Conservation (phyloP, 257 asterid genomes). For the Petrea volubilis region DNA sequence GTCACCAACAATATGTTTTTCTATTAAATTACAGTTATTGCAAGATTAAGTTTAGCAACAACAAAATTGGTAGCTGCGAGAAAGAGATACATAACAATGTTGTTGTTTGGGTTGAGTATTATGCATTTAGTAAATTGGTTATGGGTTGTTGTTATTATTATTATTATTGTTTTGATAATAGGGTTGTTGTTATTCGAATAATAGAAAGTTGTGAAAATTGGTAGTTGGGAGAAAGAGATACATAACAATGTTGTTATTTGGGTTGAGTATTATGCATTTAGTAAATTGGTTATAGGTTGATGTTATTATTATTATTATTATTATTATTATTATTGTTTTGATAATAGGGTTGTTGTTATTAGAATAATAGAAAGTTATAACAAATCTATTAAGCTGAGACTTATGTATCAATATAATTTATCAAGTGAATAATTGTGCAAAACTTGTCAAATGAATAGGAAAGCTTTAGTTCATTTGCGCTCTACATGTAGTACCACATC, state of each 20-base stretch:
- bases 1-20: too few relatives aligned
- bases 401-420: not conserved
- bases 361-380: not conserved
- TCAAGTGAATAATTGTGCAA: slow-evolving; percentile 12
- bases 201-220: not conserved
- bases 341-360: not conserved
- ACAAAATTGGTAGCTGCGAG: slow-evolving; percentile 4
- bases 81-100: not conserved
- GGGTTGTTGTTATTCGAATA: not conserved
- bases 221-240: slow-evolving; percentile 3
- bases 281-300: slow-evolving; percentile 15
- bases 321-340: too few relatives aligned
- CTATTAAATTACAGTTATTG: not conserved
- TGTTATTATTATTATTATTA: too few relatives aligned
- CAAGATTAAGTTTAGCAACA: not conserved
- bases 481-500: too few relatives aligned
- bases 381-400: not conserved
- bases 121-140: slow-evolving; percentile 8
- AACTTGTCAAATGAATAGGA: slow-evolving; percentile 1
- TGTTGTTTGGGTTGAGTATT: not conserved
- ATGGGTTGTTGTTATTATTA: too few relatives aligned
- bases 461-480: not conserved
- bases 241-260: not conserved
- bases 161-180: too few relatives aligned
- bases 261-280: not conserved